Evolutionary conservation across 768 basidiomycete genomes (phyloP).

Genomic region (Collybiopsis confluens): DNA sequence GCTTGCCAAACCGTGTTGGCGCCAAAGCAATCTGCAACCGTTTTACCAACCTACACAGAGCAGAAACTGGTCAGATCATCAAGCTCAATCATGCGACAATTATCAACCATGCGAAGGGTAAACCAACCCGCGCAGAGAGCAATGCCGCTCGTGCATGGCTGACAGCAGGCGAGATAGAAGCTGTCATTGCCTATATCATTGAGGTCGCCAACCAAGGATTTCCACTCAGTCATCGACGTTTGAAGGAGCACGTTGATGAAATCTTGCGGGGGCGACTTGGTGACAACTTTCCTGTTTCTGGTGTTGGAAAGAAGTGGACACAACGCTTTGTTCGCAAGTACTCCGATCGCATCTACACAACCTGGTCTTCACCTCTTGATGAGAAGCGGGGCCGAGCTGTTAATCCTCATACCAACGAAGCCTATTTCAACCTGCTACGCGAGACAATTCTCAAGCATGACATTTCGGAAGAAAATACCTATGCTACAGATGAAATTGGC

Average conservation of each 20-base stretch:
- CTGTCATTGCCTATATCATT: slow-evolving; percentile 23
- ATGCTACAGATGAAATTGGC: slow-evolving; percentile 5
- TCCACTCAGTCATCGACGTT: slow-evolving; percentile 25
- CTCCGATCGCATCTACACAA: slow-evolving; percentile 20
- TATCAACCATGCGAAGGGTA: too few species aligned
- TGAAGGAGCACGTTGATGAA: slow-evolving; percentile 30
- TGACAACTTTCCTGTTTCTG: slow-evolving; percentile 21
- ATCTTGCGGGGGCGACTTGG: slow-evolving; percentile 24
- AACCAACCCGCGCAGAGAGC: not conserved
- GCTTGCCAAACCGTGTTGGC: too few species aligned
- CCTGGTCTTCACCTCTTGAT: slow-evolving; percentile 29
- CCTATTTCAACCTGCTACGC: slow-evolving; percentile 28
- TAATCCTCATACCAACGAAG: slow-evolving; percentile 29
- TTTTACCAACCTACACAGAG: too few species aligned
- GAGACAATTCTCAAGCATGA: slow-evolving; percentile 14
- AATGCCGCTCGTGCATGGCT: slow-evolving; percentile 14
- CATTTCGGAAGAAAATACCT: not conserved
- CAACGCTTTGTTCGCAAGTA: slow-evolving; percentile 26
- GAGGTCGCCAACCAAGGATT: slow-evolving; percentile 28
- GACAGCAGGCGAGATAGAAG: slow-evolving; percentile 21
- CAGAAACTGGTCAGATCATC: too few species aligned
- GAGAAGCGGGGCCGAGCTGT: slow-evolving; percentile 27
- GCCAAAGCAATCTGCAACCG: too few species aligned
- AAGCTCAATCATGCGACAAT: too few species aligned
- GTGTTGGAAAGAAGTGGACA: slow-evolving; percentile 35